A percentile compares a stretch with the other conserved stretches of the same genome.
phyloP scores from a whole-genome alignment of 106 monocot genomes.

The Alisma plantagoaquatica region DNA sequence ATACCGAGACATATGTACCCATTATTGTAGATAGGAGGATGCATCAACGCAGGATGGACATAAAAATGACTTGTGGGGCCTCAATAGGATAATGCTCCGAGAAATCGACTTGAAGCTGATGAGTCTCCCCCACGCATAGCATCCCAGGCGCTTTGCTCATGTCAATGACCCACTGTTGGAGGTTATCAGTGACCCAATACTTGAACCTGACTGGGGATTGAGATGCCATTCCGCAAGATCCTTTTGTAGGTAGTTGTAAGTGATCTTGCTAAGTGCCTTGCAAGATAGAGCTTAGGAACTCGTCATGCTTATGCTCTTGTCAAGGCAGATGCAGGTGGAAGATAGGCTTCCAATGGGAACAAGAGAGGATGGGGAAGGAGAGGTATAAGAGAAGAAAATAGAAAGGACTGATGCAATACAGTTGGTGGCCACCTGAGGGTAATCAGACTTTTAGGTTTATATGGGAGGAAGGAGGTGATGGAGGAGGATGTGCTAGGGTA shows the following conservation, averaged over 20 bases:
- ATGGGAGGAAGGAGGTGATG: too few species aligned
- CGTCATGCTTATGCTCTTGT: constrained; percentile 13
- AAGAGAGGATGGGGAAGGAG: too few species aligned
- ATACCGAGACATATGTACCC: constrained; percentile 6
- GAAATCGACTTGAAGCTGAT: constrained; percentile 20
- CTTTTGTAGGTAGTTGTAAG: constrained; percentile 62
- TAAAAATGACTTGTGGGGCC: constrained; percentile 13
- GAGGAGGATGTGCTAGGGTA: too few species aligned
- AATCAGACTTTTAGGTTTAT: too few species aligned
- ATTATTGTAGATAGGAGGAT: constrained; percentile 5
- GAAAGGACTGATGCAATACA: too few species aligned
- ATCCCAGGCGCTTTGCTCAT: constrained; percentile 9
- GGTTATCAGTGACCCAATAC: constrained; percentile 55
- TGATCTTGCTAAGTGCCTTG: constrained; percentile 63
- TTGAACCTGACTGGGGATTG: constrained; percentile 65
- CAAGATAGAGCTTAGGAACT: constrained; percentile 16
- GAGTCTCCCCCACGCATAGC: constrained; percentile 6
- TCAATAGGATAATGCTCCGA: constrained; percentile 22
- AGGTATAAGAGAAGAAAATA: too few species aligned
- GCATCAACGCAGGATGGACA: background rate
- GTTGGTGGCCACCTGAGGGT: too few species aligned
- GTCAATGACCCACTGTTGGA: constrained; percentile 31
- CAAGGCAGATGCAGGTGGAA: background rate
- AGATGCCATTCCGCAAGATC: constrained; percentile 71
- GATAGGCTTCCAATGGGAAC: too few species aligned